Base-by-base conservation (phyloP, 2,329 filamentous ascomycete species). In the Colletotrichum acutatum region DNA sequence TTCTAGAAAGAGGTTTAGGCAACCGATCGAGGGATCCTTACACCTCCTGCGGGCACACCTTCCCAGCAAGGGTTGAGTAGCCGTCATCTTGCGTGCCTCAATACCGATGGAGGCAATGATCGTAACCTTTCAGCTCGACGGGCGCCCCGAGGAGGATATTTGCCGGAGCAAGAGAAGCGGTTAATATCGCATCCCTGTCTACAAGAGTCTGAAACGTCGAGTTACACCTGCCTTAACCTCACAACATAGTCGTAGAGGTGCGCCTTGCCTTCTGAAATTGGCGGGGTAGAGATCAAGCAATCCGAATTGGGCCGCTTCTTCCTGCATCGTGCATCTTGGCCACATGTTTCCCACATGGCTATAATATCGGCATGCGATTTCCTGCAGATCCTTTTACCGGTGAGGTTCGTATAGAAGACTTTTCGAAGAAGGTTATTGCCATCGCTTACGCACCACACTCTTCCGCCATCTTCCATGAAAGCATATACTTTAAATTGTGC, bases 311-410 rank as follows among this genome's bases (percentile, higher is more conserved):
- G 46, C 42, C 42, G 42, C 16, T 49, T 49, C 42, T 49, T 49
- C 34, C 30, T 49, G 34, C 59, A 62, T 30, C 24, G 37, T 42
- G 34, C 34, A 30, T 62, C 59, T 28, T 63, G 26, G 42, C 60
- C 60, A 63, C 60, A 63, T 63, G 60, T 49, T 63, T 63, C 26
- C 60, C 60, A 63, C 60, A 63, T 53, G 60, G 60, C 42, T 53
- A 62, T 16, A 30, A 63, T 30, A 30, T 24, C 60, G 30, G 60
- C 60, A 63, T 32, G 26, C 37, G 37, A 63, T 19, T 53, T n/a
- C 42, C 42, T 30, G 60, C 60, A 63, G 60, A 63, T 63, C 42
- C 59, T 63, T 63, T 46, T n/a, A 30, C 24, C 24, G 26, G 42
- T 53, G 42, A 22, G 26, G 52, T 28, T 42, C 61, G 28, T 8